Evolutionary conservation across 352 stramenopile genomes (phyloP), one percentile per base, ranked within the genome.

Genomic region (Globisporangium solare): DNA sequence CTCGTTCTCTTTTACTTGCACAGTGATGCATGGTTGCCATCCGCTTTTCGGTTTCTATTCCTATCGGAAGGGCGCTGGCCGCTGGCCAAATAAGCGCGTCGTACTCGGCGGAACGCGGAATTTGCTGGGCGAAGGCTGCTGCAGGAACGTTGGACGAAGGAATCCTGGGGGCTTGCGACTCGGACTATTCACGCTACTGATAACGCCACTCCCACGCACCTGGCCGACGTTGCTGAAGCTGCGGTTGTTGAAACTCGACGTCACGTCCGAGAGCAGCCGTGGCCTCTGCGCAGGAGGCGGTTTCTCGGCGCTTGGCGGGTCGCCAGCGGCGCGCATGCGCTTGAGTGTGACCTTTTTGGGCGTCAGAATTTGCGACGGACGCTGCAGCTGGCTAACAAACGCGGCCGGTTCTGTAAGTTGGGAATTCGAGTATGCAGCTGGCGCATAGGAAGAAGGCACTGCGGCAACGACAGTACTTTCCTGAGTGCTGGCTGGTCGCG

Each of bases 331-430:
- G 24, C 81, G 74, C 55, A 48, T 48, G 42, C 81, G 70, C 63
- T 92, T 92, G 52, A 86, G 53, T 0, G 73, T 68, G 24, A 71
- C 56, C 48, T 86, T 86, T n/a, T 72, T 76, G 17, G 79, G 81
- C 21, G 81, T 88, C 8, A 58, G 58, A 20, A 89, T 66, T 37
- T 64, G 71, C 20, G 60, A 64, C 0, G 76, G 72, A 42, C 74
- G 74, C 37, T 68, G 56, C 43, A 86, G 51, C 20, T 84, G 74
- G 42, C 65, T 85, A 48, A 78, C 49, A 18, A 52, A 63, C 49
- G 56, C 48, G 1, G 54, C 17, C 47, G 32, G 47, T 4, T 45
- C n/a, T 59, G 61, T 7, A 63, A 46, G 11, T 50, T 56, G 50
- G 8, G 5, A 37, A 39, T 18, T 17, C 3, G 15, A 2, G 10